Evolutionary conservation across 2,329 filamentous ascomycete genomes (phyloP).

Genomic region (Pyricularia sp.): DNA sequence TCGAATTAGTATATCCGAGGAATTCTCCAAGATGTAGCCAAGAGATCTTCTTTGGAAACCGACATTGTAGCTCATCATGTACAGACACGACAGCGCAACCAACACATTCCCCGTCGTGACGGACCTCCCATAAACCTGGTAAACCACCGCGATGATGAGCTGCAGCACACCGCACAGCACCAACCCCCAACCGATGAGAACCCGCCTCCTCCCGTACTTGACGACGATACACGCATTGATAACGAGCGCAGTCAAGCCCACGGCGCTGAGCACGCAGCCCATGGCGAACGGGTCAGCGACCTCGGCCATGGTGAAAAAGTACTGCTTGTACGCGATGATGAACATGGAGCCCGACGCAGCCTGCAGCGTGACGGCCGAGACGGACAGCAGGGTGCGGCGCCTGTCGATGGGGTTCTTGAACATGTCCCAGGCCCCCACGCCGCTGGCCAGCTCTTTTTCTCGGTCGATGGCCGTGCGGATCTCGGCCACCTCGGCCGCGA

Average conservation of each 20-base stretch:
- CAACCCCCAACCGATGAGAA: constrained; percentile 37
- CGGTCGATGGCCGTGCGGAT: constrained; percentile 24
- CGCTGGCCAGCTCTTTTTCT: constrained; percentile 23
- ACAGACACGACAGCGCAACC: constrained; percentile 36
- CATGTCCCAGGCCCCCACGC: constrained; percentile 29
- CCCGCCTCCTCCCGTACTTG: constrained; percentile 34
- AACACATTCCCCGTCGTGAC: constrained; percentile 28
- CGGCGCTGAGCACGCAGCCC: constrained; percentile 36
- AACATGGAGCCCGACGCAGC: constrained; percentile 34
- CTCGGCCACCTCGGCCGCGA: constrained; percentile 22
- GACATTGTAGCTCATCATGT: constrained; percentile 38
- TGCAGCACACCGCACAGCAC: constrained; percentile 37
- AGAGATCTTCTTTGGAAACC: constrained; percentile 7
- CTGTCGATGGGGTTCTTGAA: constrained; percentile 16
- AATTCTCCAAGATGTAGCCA: background rate
- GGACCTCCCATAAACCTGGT: constrained; percentile 24
- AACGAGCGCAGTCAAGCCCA: constrained; percentile 38
- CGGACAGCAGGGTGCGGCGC: constrained; percentile 25
- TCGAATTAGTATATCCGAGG: background rate
- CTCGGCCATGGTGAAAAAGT: constrained; percentile 45
- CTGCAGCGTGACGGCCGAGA: constrained; percentile 31
- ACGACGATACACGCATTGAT: constrained; percentile 37
- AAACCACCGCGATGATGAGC: constrained; percentile 38
- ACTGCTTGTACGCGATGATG: constrained; percentile 37
- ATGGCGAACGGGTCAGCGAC: constrained; percentile 41